Evolutionary conservation across 2,329 filamentous ascomycete species (phyloP).

Genomic region (Huntiella savannae): DNA sequence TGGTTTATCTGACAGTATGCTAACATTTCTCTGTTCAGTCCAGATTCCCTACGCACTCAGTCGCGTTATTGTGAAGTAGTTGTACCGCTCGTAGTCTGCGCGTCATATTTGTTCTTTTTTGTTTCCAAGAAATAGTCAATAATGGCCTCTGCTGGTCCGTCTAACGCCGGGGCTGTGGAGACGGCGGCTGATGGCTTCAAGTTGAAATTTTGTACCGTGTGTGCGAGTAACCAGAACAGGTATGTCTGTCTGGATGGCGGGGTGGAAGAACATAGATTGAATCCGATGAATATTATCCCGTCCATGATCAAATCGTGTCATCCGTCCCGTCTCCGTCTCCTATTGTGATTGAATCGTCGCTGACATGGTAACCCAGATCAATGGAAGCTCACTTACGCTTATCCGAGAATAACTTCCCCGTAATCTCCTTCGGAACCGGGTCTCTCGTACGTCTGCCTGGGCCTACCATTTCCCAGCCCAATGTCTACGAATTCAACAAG

Average conservation of each 20-base stretch:
- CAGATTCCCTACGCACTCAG: not conserved
- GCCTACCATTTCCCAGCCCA: constrained; percentile 77
- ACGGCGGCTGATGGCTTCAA: constrained; percentile 43
- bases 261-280: not conserved
- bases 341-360: not conserved
- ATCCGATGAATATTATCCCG: not conserved
- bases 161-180: constrained; percentile 21
- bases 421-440: constrained; percentile 93
- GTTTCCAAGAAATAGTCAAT: not conserved
- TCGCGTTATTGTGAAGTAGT: constrained; percentile 6
- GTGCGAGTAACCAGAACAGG: constrained; percentile 94
- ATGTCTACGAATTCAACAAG: constrained; percentile 95
- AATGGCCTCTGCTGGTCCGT: not conserved
- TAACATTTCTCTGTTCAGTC: constrained; percentile 4
- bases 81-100: constrained; percentile 6
- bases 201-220: constrained; percentile 95
- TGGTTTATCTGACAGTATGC: not conserved
- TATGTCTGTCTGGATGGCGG: constrained; percentile 23
- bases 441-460: constrained; percentile 86
- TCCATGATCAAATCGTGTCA: constrained; percentile 12
- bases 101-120: not conserved
- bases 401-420: constrained; percentile 72
- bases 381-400: constrained; percentile 98
- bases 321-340: not conserved
- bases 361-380: constrained; percentile 33